Evolutionary conservation across 108 stramenopile species (phyloP).

Genomic region (Tribonema minus): DNA sequence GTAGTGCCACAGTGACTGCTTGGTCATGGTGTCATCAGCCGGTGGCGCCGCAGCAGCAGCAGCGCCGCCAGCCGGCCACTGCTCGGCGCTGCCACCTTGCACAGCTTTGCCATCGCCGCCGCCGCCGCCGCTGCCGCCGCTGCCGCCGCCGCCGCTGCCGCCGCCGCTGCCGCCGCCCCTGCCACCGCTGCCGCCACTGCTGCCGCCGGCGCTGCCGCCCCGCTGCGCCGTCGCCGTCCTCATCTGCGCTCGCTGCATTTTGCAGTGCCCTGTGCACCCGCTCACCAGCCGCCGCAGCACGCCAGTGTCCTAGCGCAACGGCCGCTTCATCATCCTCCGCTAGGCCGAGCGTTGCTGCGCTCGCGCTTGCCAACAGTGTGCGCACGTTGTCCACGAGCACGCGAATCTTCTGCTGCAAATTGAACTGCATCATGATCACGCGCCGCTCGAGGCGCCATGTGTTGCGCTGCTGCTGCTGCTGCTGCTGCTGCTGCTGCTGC

Average conservation of each 20-base stretch:
- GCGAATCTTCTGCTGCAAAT: constrained; percentile 63
- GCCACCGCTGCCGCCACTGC: too few relatives aligned
- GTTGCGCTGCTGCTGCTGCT: too few relatives aligned
- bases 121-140: too few relatives aligned
- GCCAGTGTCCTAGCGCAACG: constrained; percentile 41
- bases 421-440: constrained; percentile 60
- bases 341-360: neutral
- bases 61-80: too few relatives aligned
- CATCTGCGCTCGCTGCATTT: constrained; percentile 37
- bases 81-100: too few relatives aligned
- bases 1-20: too few relatives aligned
- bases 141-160: too few relatives aligned
- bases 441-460: constrained; percentile 40
- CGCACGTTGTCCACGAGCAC: constrained; percentile 52
- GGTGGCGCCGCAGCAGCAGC: too few relatives aligned
- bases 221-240: neutral
- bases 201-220: neutral
- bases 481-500: too few relatives aligned
- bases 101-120: too few relatives aligned
- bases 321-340: neutral
- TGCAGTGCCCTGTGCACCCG: constrained; percentile 44
- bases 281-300: constrained; percentile 47
- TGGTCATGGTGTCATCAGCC: too few relatives aligned
- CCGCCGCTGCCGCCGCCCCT: too few relatives aligned
- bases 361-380: neutral